Percentiles rank a stretch among this genome's conserved stretches.
phyloP scores from a whole-genome alignment of 495 filamentous ascomycete species.

The Penicillium nucicola region DNA sequence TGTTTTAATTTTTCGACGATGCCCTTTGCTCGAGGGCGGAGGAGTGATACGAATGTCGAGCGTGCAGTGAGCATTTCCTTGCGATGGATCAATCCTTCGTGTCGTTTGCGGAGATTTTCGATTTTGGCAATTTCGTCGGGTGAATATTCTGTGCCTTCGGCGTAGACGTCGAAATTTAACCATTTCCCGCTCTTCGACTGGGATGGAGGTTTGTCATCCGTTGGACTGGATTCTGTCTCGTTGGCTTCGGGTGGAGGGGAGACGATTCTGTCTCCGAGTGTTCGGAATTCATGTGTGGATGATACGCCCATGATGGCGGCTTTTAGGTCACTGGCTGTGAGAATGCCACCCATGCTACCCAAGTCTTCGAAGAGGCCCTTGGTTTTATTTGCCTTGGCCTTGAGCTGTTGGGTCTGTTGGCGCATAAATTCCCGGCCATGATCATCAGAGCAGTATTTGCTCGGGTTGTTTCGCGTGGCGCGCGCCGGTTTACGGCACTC shows the following conservation, averaged over 20 bases:
- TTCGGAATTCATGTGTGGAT: slow-evolving; percentile 52
- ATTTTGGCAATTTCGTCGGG: slow-evolving; percentile 39
- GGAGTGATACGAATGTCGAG: slow-evolving; percentile 40
- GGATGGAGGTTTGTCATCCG: slow-evolving; percentile 50
- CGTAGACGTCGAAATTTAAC: slow-evolving; percentile 48
- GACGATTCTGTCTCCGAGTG: slow-evolving; percentile 53
- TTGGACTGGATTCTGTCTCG: slow-evolving; percentile 7
- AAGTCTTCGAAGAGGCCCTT: slow-evolving; percentile 37
- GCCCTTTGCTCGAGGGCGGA: slow-evolving; percentile 41
- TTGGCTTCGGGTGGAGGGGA: slow-evolving; percentile 33
- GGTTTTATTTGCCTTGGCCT: slow-evolving; percentile 12
- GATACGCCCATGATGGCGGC: slow-evolving; percentile 46
- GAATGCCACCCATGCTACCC: slow-evolving; percentile 53
- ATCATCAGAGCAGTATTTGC: slow-evolving; percentile 70
- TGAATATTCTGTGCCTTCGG: slow-evolving; percentile 34
- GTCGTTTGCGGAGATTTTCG: slow-evolving; percentile 38
- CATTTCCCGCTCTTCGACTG: slow-evolving; percentile 77
- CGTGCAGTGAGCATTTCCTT: slow-evolving; percentile 44
- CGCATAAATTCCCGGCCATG: slow-evolving; percentile 60
- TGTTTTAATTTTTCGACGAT: slow-evolving; percentile 46
- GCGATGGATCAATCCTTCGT: slow-evolving; percentile 36
- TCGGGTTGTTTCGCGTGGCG: slow-evolving; percentile 40
- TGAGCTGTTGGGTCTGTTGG: slow-evolving; percentile 31
- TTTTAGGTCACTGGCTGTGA: slow-evolving; percentile 57
- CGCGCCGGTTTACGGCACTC: slow-evolving; percentile 62